Evolutionary conservation across 257 asterid species (phyloP).

Genomic region (Lantana camara): DNA sequence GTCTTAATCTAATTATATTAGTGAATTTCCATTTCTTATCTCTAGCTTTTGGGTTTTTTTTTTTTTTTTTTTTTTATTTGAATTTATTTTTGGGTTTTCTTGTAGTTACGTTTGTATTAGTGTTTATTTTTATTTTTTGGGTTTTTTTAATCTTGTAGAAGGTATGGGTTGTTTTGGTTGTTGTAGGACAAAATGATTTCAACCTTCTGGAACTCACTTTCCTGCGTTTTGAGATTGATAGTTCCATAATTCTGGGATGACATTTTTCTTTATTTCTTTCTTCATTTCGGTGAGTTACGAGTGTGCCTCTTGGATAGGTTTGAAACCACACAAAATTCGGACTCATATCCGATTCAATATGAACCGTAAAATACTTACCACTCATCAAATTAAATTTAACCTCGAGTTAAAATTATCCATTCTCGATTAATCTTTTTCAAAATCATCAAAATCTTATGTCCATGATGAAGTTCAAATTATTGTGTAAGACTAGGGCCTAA

Average conservation of each 20-base stretch:
- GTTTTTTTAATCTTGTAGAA: constrained; percentile 25
- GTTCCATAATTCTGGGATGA: background rate
- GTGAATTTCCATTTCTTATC: constrained; percentile 24
- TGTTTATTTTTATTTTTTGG: background rate
- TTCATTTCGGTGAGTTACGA: no score
- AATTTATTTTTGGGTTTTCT: constrained; percentile 21
- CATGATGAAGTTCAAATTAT: no score
- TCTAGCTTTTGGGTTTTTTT: background rate
- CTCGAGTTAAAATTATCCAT: no score
- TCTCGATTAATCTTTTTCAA: no score
- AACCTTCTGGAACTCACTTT: background rate
- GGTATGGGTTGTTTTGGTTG: constrained; percentile 1
- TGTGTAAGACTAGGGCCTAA: no score
- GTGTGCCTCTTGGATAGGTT: no score
- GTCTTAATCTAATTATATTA: constrained; percentile 34
- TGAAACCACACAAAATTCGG: no score
- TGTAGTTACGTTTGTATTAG: background rate
- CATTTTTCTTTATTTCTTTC: background rate
- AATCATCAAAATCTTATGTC: no score
- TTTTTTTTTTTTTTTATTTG: background rate
- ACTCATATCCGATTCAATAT: no score
- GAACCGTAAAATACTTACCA: no score
- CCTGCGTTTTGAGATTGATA: background rate
- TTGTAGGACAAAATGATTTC: constrained; percentile 14
- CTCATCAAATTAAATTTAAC: no score